These are phyloP conservation scores for Diatrype stigma DNA, from an alignment of 2,329 filamentous ascomycete genomes.

Conservation along the genomic window DNA sequence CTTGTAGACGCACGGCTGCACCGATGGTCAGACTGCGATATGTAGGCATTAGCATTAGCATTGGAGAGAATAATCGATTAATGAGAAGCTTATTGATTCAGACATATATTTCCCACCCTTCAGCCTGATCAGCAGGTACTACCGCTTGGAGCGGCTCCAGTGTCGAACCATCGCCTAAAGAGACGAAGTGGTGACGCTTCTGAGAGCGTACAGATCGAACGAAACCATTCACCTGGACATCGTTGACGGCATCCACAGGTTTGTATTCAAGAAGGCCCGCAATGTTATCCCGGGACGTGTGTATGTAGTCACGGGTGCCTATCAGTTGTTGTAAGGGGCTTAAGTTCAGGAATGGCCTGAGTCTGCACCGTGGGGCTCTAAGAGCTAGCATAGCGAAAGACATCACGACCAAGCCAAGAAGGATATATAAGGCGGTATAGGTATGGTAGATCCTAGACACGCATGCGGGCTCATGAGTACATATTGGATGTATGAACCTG, in stretches of 20 bases:
- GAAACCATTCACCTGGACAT: constrained; percentile 69
- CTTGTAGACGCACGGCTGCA: constrained; percentile 71
- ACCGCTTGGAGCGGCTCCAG: constrained; percentile 76
- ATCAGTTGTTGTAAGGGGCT: constrained; percentile 1
- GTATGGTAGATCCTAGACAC: not conserved
- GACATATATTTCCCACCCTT: constrained; percentile 55
- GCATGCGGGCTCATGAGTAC: not conserved
- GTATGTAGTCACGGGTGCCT: constrained; percentile 19
- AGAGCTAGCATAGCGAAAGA: constrained; percentile 13
- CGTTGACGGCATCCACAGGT: constrained; percentile 37
- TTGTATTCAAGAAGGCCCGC: constrained; percentile 54
- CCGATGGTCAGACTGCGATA: constrained; percentile 70
- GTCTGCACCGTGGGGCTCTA: constrained; percentile 16
- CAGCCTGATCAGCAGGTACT: constrained; percentile 64
- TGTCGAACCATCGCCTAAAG: constrained; percentile 83
- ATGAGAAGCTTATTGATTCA: constrained; percentile 2
- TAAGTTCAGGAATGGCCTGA: constrained; percentile 4
- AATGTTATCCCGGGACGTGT: constrained; percentile 39
- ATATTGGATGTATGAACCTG: not conserved
- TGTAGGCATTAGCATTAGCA: constrained; percentile 30
- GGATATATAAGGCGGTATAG: not conserved
- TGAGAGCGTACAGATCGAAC: constrained; percentile 82
- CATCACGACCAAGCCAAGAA: constrained; percentile 4
- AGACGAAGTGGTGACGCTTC: constrained; percentile 78
- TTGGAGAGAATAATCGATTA: constrained; percentile 11